Percentiles rank a stretch among this genome's conserved stretches.
Conservation (phyloP, 2,329 filamentous ascomycete genomes). For the Sarocladiaceae sp. region DNA sequence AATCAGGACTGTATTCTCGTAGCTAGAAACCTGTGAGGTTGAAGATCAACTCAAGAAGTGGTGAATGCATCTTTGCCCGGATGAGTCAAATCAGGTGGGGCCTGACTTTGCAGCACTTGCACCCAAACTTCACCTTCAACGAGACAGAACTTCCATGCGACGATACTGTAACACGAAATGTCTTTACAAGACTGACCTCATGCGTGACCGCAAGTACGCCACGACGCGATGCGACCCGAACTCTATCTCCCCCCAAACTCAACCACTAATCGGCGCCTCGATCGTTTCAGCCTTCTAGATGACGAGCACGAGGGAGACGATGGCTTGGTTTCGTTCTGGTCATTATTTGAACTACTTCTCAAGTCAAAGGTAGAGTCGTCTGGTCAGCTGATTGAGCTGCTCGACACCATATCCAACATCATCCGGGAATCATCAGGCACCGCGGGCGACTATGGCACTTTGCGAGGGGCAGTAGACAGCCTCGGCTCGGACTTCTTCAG, state of each 20-base stretch:
- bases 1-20: too few species aligned
- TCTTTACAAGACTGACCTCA: too few species aligned
- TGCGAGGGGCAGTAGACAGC: conserved; percentile 13
- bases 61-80: too few species aligned
- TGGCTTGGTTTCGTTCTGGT: conserved; percentile 22
- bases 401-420: conserved; percentile 24
- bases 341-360: conserved; percentile 20
- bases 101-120: too few species aligned
- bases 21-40: too few species aligned
- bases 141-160: too few species aligned
- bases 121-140: too few species aligned
- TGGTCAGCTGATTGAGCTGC: conserved; percentile 17
- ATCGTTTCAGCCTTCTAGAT: conserved; percentile 25
- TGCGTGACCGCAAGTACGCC: too few species aligned
- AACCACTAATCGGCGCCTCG: conserved; percentile 16
- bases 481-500: conserved; percentile 11
- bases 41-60: too few species aligned
- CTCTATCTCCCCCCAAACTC: conserved; percentile 13
- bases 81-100: too few species aligned
- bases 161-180: too few species aligned
- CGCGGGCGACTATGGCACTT: conserved; percentile 18
- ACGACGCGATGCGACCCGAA: too few species aligned
- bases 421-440: conserved; percentile 14
- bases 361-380: conserved; percentile 9
- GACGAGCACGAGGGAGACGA: conserved; percentile 18